phyloP scores from a whole-genome alignment of 148 eudicot genomes.

The Nepenthes gracilis region DNA sequence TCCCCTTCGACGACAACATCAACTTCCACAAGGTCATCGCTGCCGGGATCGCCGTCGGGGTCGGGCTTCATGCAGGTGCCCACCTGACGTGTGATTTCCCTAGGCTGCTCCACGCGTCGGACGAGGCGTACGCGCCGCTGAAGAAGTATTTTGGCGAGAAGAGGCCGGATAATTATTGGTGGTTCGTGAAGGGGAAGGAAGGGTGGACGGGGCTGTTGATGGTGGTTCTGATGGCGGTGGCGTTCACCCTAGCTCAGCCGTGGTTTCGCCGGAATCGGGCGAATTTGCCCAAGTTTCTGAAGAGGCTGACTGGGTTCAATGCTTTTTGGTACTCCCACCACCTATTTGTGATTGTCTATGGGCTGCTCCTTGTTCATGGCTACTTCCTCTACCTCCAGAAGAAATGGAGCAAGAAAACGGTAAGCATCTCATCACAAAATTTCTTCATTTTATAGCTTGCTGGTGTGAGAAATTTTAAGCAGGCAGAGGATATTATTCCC shows the following conservation, averaged over 20 bases:
- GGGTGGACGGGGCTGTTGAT: constrained; percentile 43
- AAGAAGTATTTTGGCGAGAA: constrained; percentile 19
- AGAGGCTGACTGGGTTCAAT: constrained; percentile 44
- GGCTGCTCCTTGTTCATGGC: constrained; percentile 34
- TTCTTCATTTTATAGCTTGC: not conserved
- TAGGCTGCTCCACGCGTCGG: constrained; percentile 34
- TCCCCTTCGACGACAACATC: constrained; percentile 47
- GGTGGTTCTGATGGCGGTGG: constrained; percentile 42
- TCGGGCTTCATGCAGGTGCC: constrained; percentile 25
- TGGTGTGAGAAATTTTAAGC: no score
- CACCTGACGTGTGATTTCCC: constrained; percentile 51
- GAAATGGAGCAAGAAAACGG: constrained; percentile 34
- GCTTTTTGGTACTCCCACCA: constrained; percentile 65
- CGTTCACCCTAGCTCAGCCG: constrained; percentile 42
- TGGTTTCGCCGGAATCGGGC: constrained; percentile 40
- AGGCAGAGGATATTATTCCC: not conserved
- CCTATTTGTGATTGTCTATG: constrained; percentile 43
- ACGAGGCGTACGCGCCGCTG: constrained; percentile 26
- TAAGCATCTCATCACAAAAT: constrained; percentile 9
- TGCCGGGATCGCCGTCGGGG: constrained; percentile 35
- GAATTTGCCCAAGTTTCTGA: constrained; percentile 33
- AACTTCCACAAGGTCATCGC: constrained; percentile 50
- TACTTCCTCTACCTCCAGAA: constrained; percentile 32
- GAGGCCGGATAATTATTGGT: constrained; percentile 35
- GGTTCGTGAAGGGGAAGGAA: constrained; percentile 44